phyloP scores from a whole-genome alignment of 208 protist genomes.

The Trypanosoma brucei region DNA sequence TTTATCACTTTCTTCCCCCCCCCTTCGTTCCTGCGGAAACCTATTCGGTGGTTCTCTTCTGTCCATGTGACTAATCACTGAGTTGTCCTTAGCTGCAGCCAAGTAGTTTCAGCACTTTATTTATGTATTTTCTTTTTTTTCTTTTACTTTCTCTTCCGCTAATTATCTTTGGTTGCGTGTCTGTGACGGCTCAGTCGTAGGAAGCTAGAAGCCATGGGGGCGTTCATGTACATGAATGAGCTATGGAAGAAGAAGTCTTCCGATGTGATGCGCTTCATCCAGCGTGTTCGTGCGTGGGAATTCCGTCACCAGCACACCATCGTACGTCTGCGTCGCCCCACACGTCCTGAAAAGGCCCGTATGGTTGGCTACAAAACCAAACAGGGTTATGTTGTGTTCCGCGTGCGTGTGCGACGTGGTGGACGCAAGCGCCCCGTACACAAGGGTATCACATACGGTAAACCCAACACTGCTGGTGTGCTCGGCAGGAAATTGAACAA shows the following conservation, averaged over 20 bases:
- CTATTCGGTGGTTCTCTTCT: too few relatives aligned
- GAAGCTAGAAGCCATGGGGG: conserved; percentile 88
- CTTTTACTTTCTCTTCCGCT: background rate
- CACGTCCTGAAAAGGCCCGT: conserved; percentile 98
- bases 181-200: background rate
- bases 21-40: too few relatives aligned
- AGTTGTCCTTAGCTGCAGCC: too few relatives aligned
- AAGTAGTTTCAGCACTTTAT: too few relatives aligned
- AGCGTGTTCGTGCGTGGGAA: conserved; percentile 98
- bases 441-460: conserved; percentile 98
- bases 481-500: conserved; percentile 96
- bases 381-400: conserved; percentile 99
- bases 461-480: conserved; percentile 97
- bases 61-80: too few relatives aligned
- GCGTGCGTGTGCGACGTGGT: conserved; percentile 98
- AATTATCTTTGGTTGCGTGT: background rate
- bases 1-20: too few relatives aligned
- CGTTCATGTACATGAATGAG: conserved; percentile 99
- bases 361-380: conserved; percentile 99
- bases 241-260: conserved; percentile 99
- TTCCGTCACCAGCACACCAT: conserved; percentile 95
- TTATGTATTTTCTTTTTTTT: background rate
- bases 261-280: conserved; percentile 99
- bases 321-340: conserved; percentile 93
- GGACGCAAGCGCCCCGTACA: conserved; percentile 96